phyloP scores from a whole-genome alignment of 805 yeast genomes.

The Candida fluviatilis region DNA sequence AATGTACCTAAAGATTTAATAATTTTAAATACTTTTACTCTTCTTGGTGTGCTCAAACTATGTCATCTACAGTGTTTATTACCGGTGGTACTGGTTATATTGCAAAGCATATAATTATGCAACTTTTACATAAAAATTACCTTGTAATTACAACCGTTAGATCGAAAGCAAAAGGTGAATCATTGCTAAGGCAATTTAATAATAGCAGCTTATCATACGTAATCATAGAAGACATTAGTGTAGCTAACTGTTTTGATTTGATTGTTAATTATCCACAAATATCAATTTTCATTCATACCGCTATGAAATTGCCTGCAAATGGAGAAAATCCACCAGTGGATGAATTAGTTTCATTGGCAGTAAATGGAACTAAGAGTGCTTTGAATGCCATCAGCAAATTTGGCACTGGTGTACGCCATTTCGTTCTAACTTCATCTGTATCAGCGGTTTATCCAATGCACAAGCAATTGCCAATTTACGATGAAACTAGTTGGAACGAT shows the following conservation, averaged over 20 bases:
- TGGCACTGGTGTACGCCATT: constrained; percentile 38
- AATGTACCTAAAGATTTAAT: no score
- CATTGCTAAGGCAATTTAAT: constrained; percentile 12
- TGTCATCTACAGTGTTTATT: constrained; percentile 28
- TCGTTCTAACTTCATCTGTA: constrained; percentile 49
- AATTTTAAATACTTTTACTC: no score
- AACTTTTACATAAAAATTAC: constrained; percentile 35
- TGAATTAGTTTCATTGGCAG: constrained; percentile 53
- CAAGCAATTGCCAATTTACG: constrained; percentile 35
- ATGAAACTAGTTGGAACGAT: constrained; percentile 48
- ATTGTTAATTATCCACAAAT: constrained; percentile 24
- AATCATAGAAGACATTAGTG: constrained; percentile 18
- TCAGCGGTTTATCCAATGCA: constrained; percentile 19
- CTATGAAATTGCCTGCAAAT: constrained; percentile 26
- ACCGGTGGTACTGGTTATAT: constrained; percentile 54
- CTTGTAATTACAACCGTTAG: constrained; percentile 29
- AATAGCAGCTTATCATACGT: constrained; percentile 16
- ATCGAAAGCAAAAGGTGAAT: constrained; percentile 25
- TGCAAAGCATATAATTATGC: constrained; percentile 44
- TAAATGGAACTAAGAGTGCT: constrained; percentile 49
- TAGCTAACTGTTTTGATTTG: constrained; percentile 24
- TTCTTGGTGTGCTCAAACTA: no score
- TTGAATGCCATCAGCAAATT: constrained; percentile 41
- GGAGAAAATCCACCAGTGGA: constrained; percentile 47
- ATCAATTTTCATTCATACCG: constrained; percentile 25